Base-by-base conservation (phyloP, 192 early-diverging fungal species). In the Backusella morwellensis region DNA sequence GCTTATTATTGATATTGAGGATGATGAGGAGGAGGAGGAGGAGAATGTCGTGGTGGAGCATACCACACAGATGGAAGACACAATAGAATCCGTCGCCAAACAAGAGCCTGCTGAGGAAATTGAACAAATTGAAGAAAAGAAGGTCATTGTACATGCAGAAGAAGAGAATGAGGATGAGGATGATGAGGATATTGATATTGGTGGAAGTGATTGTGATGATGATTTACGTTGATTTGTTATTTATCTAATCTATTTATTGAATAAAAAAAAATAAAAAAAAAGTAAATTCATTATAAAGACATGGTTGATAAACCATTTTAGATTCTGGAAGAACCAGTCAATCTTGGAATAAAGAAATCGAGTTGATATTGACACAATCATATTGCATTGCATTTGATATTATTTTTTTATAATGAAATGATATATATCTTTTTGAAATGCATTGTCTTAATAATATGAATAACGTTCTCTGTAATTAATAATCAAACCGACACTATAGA, bases 121-220 rank as follows among this genome's bases (percentile, higher is more conserved):
- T 44, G 40, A 23, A 11, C 3, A 32, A 5, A 6, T 14, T 17
- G 26, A 44, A 14, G 72, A 56, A 3, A 42, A 47, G 5, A 35
- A 35, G 4, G 66, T 66, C 15, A 17, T 76, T 12, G 75, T 74
- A 11, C 35, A 56, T 23, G 36, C 77, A 41, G 40, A 75, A 3
- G 72, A 77, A 8, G 73, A 79, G 14, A 80, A 83, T 35, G 80
- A 83, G 4, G 70, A 81, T 29, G 87, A 88, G 17, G 86, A 32
- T 0, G 32, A 88, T 35, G 86, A 88, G 71, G 87, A 88, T 47
- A 85, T 88, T 78, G 85, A 86, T 44, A 86, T 88, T 74, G 87
- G 87, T 76, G 87, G 87, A 35, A 85, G 83, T 68, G 87, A 88
- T 79, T 78, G 82, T 35, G 87, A 88, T 38, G 87, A 88, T 71